Percentiles rank a stretch among this genome's conserved stretches.
Evolutionary conservation across 2,329 filamentous ascomycete species (phyloP).

Genomic region (Penicillium sp.): DNA sequence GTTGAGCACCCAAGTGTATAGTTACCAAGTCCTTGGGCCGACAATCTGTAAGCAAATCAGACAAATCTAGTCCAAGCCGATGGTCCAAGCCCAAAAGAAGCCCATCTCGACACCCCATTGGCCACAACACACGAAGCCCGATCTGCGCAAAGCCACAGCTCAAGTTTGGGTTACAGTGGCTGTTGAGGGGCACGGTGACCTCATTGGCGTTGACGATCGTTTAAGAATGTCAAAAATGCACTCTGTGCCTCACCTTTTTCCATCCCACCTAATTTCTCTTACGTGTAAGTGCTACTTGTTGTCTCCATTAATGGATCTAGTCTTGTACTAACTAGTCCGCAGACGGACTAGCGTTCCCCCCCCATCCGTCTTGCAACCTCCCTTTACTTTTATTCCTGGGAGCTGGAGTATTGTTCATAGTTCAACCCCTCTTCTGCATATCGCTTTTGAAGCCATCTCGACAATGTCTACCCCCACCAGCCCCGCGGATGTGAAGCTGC

Average conservation of each 20-base stretch:
- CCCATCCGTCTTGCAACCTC: not conserved
- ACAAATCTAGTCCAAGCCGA: too few species aligned
- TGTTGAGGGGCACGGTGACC: slow-evolving; percentile 4
- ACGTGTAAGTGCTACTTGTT: not conserved
- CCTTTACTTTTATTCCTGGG: not conserved
- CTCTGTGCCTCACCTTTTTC: not conserved
- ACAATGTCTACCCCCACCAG: slow-evolving; percentile 31
- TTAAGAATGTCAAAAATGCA: not conserved
- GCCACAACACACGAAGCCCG: not conserved
- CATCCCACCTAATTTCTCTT: not conserved
- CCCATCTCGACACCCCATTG: not conserved
- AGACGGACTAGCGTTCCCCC: slow-evolving; percentile 7
- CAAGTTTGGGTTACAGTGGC: not conserved
- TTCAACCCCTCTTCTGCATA: not conserved
- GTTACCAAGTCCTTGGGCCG: slow-evolving; percentile 1
- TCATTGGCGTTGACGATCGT: slow-evolving; percentile 4
- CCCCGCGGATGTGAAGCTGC: slow-evolving; percentile 33
- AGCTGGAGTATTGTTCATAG: not conserved
- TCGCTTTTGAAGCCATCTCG: not conserved
- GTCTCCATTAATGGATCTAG: not conserved
- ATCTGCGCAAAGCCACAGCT: not conserved
- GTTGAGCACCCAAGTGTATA: not conserved
- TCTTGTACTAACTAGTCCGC: slow-evolving; percentile 2
- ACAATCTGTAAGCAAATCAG: not conserved
- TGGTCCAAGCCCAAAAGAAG: too few species aligned